phyloP scores from a whole-genome alignment of 768 basidiomycete genomes.

The Boletus tomentosulus region DNA sequence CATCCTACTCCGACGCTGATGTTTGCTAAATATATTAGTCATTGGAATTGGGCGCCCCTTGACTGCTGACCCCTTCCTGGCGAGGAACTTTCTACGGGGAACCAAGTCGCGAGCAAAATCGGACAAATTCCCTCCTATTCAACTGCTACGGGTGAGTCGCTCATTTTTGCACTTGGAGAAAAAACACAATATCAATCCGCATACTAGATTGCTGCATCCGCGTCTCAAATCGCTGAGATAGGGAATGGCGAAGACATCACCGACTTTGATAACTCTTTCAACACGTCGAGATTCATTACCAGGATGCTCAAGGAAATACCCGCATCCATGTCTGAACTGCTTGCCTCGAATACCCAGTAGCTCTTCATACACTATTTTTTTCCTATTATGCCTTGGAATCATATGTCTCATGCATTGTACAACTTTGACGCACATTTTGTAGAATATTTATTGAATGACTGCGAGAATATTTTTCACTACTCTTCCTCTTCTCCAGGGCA shows the following conservation, averaged over 20 bases:
- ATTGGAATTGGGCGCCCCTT: slow-evolving; percentile 30
- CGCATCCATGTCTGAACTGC: slow-evolving; percentile 28
- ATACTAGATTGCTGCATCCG: slow-evolving; percentile 28
- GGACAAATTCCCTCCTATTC: slow-evolving; percentile 37
- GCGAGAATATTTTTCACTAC: slow-evolving; percentile 6
- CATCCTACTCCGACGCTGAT: not conserved
- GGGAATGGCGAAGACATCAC: slow-evolving; percentile 33
- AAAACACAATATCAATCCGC: not conserved
- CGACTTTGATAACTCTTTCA: slow-evolving; percentile 29
- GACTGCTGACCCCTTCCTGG: slow-evolving; percentile 29
- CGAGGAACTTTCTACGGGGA: slow-evolving; percentile 26
- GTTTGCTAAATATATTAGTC: slow-evolving; percentile 11
- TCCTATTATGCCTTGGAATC: not conserved
- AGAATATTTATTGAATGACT: not conserved
- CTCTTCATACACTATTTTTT: not conserved
- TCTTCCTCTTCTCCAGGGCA: slow-evolving; percentile 26
- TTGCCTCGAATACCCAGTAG: slow-evolving; percentile 10
- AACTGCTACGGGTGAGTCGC: slow-evolving; percentile 24
- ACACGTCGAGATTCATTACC: slow-evolving; percentile 30
- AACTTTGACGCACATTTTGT: slow-evolving; percentile 6
- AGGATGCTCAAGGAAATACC: slow-evolving; percentile 30
- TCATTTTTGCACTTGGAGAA: not conserved
- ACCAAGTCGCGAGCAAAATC: slow-evolving; percentile 20
- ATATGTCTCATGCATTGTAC: not conserved
- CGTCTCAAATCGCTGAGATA: slow-evolving; percentile 31